Percentiles rank a stretch among this genome's conserved stretches.
phyloP scores from a whole-genome alignment of 2,329 filamentous ascomycete species.

The Cryoendolithus antarcticus region DNA sequence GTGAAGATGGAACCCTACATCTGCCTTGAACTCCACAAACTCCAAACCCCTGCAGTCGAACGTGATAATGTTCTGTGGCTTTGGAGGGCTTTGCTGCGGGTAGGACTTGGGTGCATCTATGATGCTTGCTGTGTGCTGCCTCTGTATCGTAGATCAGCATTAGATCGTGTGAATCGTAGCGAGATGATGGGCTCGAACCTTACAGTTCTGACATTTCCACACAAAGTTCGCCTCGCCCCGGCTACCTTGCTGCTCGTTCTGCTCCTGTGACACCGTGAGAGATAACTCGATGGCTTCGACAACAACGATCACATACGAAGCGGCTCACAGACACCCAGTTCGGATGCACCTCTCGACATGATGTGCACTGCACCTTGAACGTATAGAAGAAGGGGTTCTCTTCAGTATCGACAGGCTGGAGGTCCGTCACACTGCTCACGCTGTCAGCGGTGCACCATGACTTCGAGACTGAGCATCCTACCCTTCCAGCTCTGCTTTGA shows the following conservation, averaged over 20 bases:
- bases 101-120: conserved; percentile 62
- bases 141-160: conserved; percentile 32
- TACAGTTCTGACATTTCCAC: conserved; percentile 99
- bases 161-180: too few relatives aligned
- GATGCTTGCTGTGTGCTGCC: conserved; percentile 78
- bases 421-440: conserved; percentile 66
- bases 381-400: conserved; percentile 89
- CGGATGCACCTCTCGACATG: conserved; percentile 78
- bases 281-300: not conserved
- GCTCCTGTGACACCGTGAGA: conserved; percentile 46
- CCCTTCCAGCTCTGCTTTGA: conserved; percentile 60
- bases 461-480: too few relatives aligned
- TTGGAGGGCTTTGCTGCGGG: conserved; percentile 57
- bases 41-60: conserved; percentile 92
- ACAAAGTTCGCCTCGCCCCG: conserved; percentile 96
- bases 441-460: not conserved
- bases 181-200: conserved; percentile 48
- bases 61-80: conserved; percentile 66
- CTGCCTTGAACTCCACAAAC: conserved; percentile 79
- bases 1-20: conserved; percentile 42
- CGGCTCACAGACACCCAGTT: conserved; percentile 80
- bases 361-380: conserved; percentile 97
- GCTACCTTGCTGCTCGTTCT: conserved; percentile 82
- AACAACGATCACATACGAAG: too few relatives aligned
- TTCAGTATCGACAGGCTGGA: conserved; percentile 70